phyloP scores from a whole-genome alignment of 495 filamentous ascomycete species.

The Chaetomium tenue region DNA sequence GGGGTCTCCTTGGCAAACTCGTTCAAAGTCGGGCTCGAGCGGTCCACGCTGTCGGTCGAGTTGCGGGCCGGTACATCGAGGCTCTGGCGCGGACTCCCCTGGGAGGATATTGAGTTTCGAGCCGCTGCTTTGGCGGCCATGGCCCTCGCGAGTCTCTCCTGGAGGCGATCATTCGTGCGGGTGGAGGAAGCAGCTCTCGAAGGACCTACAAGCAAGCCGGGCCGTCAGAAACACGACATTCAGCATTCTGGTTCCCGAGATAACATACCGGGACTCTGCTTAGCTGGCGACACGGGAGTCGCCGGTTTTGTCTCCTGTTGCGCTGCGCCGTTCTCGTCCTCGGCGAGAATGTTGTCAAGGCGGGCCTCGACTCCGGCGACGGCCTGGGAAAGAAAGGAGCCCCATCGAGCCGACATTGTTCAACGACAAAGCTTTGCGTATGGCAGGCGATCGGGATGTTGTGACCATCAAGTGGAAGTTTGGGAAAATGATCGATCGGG shows the following conservation, averaged over 20 bases:
- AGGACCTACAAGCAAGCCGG: conserved; percentile 31
- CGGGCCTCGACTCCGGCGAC: conserved; percentile 92
- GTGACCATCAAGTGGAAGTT: conserved; percentile 18
- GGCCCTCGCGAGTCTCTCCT: conserved; percentile 75
- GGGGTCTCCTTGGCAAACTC: conserved; percentile 16
- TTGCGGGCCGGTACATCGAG: conserved; percentile 33
- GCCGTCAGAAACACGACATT: conserved; percentile 21
- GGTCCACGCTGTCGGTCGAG: conserved; percentile 33
- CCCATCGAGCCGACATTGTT: conserved; percentile 58
- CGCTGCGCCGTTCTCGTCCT: conserved; percentile 55
- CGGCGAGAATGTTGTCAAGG: conserved; percentile 86
- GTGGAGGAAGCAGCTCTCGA: conserved; percentile 56
- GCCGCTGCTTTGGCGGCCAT: conserved; percentile 47
- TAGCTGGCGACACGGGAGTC: conserved; percentile 33
- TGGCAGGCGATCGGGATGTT: not conserved
- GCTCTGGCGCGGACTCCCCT: conserved; percentile 36
- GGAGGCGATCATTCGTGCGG: conserved; percentile 69
- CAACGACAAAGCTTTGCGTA: conserved; percentile 1
- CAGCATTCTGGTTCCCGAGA: not conserved
- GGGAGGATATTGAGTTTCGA: conserved; percentile 29
- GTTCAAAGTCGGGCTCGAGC: conserved; percentile 23
- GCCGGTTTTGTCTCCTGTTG: conserved; percentile 32
- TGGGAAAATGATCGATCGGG: not conserved
- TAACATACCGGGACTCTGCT: conserved; percentile 33
- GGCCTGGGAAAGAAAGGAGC: conserved; percentile 84